Base-by-base conservation (phyloP, 129 eudicot genomes). In the Oenanthe sinensis region DNA sequence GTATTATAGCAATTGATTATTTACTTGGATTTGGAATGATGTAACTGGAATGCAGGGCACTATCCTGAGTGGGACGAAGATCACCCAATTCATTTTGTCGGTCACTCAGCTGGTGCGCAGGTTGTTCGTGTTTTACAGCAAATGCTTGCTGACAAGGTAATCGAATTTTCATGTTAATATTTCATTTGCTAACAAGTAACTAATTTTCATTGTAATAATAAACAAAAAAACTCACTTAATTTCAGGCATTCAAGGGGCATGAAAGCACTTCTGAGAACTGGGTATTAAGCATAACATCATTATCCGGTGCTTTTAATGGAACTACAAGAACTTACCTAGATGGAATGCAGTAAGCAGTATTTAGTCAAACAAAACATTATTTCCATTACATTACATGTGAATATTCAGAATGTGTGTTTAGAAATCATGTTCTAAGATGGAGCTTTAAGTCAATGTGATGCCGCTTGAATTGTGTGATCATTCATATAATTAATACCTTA, bases 81-180 rank as follows among this genome's bases (percentile, higher is more conserved):
- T 87, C 97, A 95, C 58, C 97, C 99, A 11, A 86, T 95, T 87
- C 99, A 95, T 75, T 95, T 92, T 80, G 99, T 95, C 54, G 99
- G 99, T 78, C 99, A 95, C 82, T 95, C 99, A 24, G 97, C 99
- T 22, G 99, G 99, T 45, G 97, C 95, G 2, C 97, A 95, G 55
- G 97, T 95, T 71, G 89, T 89, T 37, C 89, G 99, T 3, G 89
- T 86, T 83, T 83, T 95, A 86, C 97, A 95, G 78, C 97, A 95
- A 83, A 95, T 95, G 99, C 96, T 95, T 60, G 92, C 96, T 26
- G 94, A 92, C 83, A 90, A 95, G 95, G 99, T 92, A 28, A 80
- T 74, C 26, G 4, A 74, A 6, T 85, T 71, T 77, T 78, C 43
- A 42, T 49, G 48, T 5, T 79, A 36, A 55, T 43, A 20, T 78